Evolutionary conservation across 192 early-diverging fungal species (phyloP), one percentile per base, ranked within the genome.

Genomic region (Oehlia diaphana): DNA sequence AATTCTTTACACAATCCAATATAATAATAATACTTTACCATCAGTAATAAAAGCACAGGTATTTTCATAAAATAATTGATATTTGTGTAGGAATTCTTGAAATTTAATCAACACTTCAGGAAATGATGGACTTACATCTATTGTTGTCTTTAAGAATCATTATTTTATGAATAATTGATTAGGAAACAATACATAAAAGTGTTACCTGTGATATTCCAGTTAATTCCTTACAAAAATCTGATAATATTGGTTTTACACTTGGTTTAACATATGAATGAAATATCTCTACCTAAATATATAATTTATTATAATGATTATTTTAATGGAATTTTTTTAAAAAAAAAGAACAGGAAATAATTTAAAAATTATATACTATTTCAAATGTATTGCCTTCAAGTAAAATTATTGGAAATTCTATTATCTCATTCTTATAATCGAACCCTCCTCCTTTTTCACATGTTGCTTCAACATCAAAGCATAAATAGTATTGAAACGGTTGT

Each of bases 321-420:
- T 42, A 8, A 68, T 37, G 35, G 35, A 42, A 70, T 76, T 16
- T 7, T 4, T 9, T 26, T 4, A 31, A 3, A 23, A 77, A 72
- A 26, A 10, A 10, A 7, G 9, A 37, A 37, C 35, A 0, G 35
- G 2, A 37, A 37, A 4, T 49, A 78, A 13, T 9, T 47, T 9
- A 83, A 73, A 0, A 19, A 10, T 14, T 31, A 77, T 84, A 82
- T 84, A 91, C 92, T 44, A 92, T 83, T 26, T 91, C 86, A 42
- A 90, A 81, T 0, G 90, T 93, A 1, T 78, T 78, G 10, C 88
- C 92, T 37, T 93, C 87, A 8, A 96, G 77, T 9, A 96, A 79
- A 2, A 95, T 85, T 4, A 93, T 88, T 16, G 95, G 95, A 71
- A 95, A 95, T 80, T 96, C 95, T 72, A 96, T 96, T 68, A 96